Base-by-base conservation (phyloP, 768 basidiomycete genomes). In the Russula sp. region DNA sequence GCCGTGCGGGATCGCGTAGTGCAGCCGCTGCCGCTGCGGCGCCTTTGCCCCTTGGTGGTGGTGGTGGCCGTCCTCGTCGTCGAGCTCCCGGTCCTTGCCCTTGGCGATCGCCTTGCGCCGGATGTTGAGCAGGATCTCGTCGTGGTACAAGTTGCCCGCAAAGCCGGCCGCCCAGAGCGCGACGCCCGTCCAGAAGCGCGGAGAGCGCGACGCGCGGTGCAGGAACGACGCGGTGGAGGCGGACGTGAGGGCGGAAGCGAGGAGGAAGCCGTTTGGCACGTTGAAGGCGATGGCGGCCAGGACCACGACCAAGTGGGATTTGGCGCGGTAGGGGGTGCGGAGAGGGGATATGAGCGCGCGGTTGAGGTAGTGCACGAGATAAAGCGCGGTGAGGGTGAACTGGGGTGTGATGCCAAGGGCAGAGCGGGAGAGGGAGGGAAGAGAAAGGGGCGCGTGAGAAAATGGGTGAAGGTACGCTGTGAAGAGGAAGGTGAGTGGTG, bases 101-200 rank as follows among this genome's bases (percentile, higher is more conserved):
- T 71, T 74, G 39, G 69, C 68, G 68, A 66, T 74, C 7, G 86
- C 83, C 40, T 84, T 84, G 65, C 89, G 82, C 6, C 94, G 84
- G 57, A 98, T 84, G 69, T 88, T 79, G 70, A 93, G 79, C 9
- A 98, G 83, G 34, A 98, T 80, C 72, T 97, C 94, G 75, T 98
- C 96, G 73, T 97, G 94, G 39, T 82, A 77, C 37, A 97, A 77
- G 74, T 98, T 98, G 0, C 92, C 91, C 0, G 71, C 75, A 48
- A 94, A 80, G 0, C 96, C 96, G 0, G 76, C 39, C 0, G 77
- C 77, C 89, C 92, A 98, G 3, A 94, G 69, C 0, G 62, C 69
- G 13, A 90, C 70, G 2, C 90, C 91, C 4, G 74, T 42, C 77
- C 84, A 86, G 75, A 93, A 94, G 0, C 68, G 70, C 16, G 79